Evolutionary conservation across 805 yeast genomes (phyloP).

Genomic region (Candida jianshihensis): DNA sequence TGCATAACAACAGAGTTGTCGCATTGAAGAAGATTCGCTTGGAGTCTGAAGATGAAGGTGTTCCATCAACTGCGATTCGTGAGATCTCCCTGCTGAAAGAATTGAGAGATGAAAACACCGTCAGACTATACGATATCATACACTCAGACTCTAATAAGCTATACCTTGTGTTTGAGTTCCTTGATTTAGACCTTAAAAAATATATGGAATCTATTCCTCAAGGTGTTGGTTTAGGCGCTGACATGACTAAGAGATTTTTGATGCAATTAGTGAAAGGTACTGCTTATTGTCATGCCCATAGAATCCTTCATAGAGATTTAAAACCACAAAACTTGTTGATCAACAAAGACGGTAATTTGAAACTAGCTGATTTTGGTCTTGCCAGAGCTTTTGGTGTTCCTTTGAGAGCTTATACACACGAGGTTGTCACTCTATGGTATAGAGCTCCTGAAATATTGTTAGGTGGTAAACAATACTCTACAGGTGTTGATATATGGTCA

Average conservation of each 20-base stretch:
- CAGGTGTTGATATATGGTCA: conserved; percentile 99
- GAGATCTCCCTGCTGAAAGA: conserved; percentile 94
- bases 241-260: conserved; percentile 88
- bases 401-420: conserved; percentile 92
- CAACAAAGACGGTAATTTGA: conserved; percentile 91
- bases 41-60: conserved; percentile 97
- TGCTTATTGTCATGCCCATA: conserved; percentile 87
- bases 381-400: conserved; percentile 99
- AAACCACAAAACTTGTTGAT: conserved; percentile 95
- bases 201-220: conserved; percentile 95
- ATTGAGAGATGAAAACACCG: conserved; percentile 88
- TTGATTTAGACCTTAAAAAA: conserved; percentile 91
- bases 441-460: conserved; percentile 92
- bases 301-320: conserved; percentile 90
- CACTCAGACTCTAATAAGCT: conserved; percentile 91
- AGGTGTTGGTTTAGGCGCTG: conserved; percentile 83
- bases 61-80: conserved; percentile 95
- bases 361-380: conserved; percentile 87
- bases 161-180: conserved; percentile 86
- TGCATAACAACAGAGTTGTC: conserved; percentile 87
- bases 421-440: conserved; percentile 97
- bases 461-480: conserved; percentile 95
- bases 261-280: conserved; percentile 88
- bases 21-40: conserved; percentile 92
- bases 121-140: conserved; percentile 84